Conservation (phyloP, 2,329 filamentous ascomycete genomes). For the Escovopsis sp. region DNA sequence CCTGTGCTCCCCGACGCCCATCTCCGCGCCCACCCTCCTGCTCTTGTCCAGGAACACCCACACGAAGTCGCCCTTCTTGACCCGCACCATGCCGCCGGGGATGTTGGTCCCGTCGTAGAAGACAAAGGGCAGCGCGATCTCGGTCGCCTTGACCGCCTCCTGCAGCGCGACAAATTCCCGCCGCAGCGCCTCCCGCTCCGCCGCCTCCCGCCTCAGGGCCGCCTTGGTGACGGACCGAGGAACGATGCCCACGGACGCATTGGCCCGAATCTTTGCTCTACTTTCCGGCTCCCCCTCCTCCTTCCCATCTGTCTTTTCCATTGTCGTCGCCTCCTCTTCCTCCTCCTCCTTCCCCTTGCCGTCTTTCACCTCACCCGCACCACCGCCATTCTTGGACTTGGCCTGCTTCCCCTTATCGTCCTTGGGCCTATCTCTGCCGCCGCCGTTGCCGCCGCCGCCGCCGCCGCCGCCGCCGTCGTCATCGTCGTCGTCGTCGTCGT, state of each 20-base stretch:
- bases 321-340: constrained; percentile 7
- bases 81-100: constrained; percentile 65
- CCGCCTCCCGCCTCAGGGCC: constrained; percentile 63
- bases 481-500: constrained; percentile 34
- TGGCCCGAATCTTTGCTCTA: constrained; percentile 41
- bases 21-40: constrained; percentile 74
- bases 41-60: constrained; percentile 92
- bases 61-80: constrained; percentile 85
- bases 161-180: constrained; percentile 74
- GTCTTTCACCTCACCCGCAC: constrained; percentile 1
- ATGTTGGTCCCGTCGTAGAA: constrained; percentile 93
- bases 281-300: too few relatives aligned
- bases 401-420: background rate
- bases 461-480: constrained; percentile 19
- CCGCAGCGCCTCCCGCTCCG: constrained; percentile 62
- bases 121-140: constrained; percentile 85
- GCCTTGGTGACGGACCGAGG: constrained; percentile 60
- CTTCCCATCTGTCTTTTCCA: background rate
- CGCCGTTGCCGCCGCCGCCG: background rate
- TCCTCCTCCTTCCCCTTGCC: constrained; percentile 9
- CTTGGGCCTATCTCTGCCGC: constrained; percentile 6
- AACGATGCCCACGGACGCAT: constrained; percentile 43
- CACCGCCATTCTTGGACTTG: too few relatives aligned
- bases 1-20: constrained; percentile 55
- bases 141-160: constrained; percentile 74